These are phyloP conservation scores for Lumnitzera racemosa DNA, from an alignment of 345 rosid genomes.

Conservation along the genomic window DNA sequence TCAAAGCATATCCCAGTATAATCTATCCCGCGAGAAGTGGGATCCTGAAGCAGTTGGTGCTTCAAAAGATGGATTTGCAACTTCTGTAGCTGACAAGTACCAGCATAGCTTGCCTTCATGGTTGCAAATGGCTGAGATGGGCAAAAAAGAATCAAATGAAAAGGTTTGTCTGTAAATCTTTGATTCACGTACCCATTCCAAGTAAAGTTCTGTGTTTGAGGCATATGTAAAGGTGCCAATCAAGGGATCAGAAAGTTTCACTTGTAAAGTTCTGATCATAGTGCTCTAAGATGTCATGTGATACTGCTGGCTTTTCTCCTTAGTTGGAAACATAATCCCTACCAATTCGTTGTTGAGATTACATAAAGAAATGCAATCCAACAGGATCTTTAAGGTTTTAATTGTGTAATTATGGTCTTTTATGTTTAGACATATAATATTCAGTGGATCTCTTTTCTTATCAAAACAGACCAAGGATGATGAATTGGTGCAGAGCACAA, in stretches of 20 bases:
- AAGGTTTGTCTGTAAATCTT: constrained; percentile 39
- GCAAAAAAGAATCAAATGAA: constrained; percentile 21
- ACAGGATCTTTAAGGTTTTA: neutral
- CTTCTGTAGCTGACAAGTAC: constrained; percentile 54
- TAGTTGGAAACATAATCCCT: no score
- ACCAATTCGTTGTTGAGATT: no score
- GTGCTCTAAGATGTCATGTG: no score
- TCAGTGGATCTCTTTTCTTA: constrained; percentile 16
- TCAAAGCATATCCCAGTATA: constrained; percentile 24
- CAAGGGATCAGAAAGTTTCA: no score
- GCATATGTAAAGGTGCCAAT: no score
- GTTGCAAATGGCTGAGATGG: constrained; percentile 55
- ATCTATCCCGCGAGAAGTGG: constrained; percentile 31
- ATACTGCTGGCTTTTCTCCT: no score
- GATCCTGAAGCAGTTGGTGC: constrained; percentile 32
- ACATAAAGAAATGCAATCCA: no score
- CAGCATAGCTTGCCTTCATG: constrained; percentile 59
- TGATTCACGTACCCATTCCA: no score
- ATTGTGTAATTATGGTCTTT: neutral
- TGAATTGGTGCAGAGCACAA: constrained; percentile 24
- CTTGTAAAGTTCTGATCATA: no score
- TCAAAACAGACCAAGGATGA: constrained; percentile 74
- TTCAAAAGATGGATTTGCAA: constrained; percentile 28
- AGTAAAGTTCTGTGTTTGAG: no score
- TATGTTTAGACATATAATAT: neutral